Evolutionary conservation across 2,329 filamentous ascomycete species (phyloP), one percentile per base, ranked within the genome.

Genomic region (Diaporthe citriasiana): DNA sequence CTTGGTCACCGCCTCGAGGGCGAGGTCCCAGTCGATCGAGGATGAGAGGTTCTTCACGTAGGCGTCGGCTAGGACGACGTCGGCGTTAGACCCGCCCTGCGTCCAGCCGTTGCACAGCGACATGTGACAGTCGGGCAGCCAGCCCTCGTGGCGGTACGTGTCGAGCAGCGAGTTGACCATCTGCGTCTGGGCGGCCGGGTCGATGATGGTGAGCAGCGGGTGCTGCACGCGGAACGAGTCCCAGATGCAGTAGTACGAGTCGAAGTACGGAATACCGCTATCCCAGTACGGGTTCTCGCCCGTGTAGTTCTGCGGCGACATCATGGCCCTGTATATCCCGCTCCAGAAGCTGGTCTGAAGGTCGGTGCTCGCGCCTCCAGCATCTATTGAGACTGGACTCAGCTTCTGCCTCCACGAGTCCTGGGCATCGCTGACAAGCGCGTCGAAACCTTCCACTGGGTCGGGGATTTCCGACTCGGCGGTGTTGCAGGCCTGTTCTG

Each of bases 111-210:
- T 91, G 80, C 89, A 92, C 1, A 92, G 84, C 25, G 87, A 90
- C 91, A 93, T 93, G 71, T 91, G 88, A 78, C 91, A 93, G 80
- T 93, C 92, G 0, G 92, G 92, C 15, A 93, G 81, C 82, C 89
- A 93, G 1, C 92, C 92, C 79, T 91, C 88, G 79, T 92, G 87
- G 60, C 85, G 83, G 78, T 93, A 93, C 15, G 89, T 92, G 76
- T 93, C 91, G 3, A 93, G 84, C 27, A 93, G 82, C 73, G 89
- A 91, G 56, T 90, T 87, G 35, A 93, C 85, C 88, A 93, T 92
- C 72, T 86, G 83, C 0, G 88, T 86, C 78, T 92, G 89, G 10
- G 88, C 88, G 4, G 82, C 72, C 0, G 92, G 91, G 77, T 93
- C 91, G 9, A 93, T 63, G 30, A 94, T 84, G 0, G 90, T 93